Evolutionary conservation across 495 filamentous ascomycete genomes (phyloP).

Genomic region (Lophiostoma macrostomum): DNA sequence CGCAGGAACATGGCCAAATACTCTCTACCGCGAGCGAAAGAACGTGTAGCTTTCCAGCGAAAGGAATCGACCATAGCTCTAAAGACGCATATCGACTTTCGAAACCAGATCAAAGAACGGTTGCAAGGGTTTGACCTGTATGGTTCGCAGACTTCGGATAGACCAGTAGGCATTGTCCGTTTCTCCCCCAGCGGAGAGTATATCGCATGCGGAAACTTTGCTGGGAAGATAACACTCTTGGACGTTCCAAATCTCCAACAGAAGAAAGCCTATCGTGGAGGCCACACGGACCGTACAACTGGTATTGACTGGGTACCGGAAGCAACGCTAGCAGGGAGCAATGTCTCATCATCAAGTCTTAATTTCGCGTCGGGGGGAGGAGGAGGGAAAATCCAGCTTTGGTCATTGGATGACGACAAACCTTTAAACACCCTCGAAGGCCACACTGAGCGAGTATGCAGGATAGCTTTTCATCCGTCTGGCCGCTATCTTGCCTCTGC

Average conservation of each 20-base stretch:
- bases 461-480: constrained; percentile 92
- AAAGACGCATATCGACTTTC: constrained; percentile 83
- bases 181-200: constrained; percentile 84
- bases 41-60: constrained; percentile 70
- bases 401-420: constrained; percentile 80
- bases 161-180: constrained; percentile 83
- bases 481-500: constrained; percentile 88
- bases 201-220: constrained; percentile 89
- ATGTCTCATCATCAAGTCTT: constrained; percentile 67
- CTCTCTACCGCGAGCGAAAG: constrained; percentile 78
- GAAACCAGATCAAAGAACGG: constrained; percentile 82
- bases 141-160: constrained; percentile 86
- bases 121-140: constrained; percentile 81
- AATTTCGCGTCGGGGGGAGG: constrained; percentile 91
- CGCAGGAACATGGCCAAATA: constrained; percentile 79
- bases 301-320: constrained; percentile 87
- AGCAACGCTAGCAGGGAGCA: constrained; percentile 66
- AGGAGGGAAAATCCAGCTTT: constrained; percentile 85
- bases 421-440: constrained; percentile 81
- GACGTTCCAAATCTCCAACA: constrained; percentile 78
- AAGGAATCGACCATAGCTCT: constrained; percentile 77
- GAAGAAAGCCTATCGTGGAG: constrained; percentile 65
- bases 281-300: constrained; percentile 79
- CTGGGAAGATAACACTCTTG: constrained; percentile 79
- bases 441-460: constrained; percentile 81